Evolutionary conservation across 495 filamentous ascomycete genomes (phyloP).

Genomic region (Penicillium pancosmium): DNA sequence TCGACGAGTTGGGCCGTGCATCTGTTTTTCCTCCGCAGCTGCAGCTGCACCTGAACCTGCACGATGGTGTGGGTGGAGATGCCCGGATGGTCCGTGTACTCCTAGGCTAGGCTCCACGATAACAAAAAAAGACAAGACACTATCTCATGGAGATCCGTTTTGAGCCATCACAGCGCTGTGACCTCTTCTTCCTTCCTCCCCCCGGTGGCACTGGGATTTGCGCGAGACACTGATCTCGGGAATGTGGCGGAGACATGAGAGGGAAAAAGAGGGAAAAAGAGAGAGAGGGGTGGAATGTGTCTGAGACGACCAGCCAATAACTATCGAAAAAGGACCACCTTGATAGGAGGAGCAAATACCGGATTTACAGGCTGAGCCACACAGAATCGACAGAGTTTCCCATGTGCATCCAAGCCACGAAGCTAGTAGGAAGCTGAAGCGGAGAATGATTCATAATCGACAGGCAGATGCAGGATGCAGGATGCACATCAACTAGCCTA

Average conservation of each 20-base stretch:
- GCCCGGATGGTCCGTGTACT: constrained; percentile 15
- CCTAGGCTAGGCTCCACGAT: constrained; percentile 19
- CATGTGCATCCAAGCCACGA: constrained; percentile 27
- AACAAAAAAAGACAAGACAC: constrained; percentile 2
- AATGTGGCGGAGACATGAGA: constrained; percentile 27
- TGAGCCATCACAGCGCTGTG: not conserved
- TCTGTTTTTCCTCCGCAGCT: constrained; percentile 14
- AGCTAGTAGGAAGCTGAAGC: not conserved
- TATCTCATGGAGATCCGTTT: not conserved
- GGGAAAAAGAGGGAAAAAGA: not conserved
- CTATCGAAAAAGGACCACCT: constrained; percentile 10
- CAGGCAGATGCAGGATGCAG: constrained; percentile 10
- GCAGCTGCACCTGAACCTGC: constrained; percentile 5
- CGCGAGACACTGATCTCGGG: constrained; percentile 15
- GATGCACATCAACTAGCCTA: constrained; percentile 1
- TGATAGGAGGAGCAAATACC: constrained; percentile 5
- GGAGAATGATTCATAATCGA: not conserved
- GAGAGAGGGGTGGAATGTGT: constrained; percentile 33
- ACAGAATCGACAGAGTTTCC: constrained; percentile 15
- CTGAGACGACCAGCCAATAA: constrained; percentile 25
- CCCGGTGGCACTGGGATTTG: not conserved
- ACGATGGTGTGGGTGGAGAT: constrained; percentile 6
- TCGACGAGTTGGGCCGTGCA: constrained; percentile 33
- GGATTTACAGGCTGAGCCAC: constrained; percentile 25
- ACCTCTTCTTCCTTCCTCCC: not conserved